Evolutionary conservation across 2,329 filamentous ascomycete genomes (phyloP), one percentile per base, ranked within the genome.

Genomic region (Verticillium nubilum): DNA sequence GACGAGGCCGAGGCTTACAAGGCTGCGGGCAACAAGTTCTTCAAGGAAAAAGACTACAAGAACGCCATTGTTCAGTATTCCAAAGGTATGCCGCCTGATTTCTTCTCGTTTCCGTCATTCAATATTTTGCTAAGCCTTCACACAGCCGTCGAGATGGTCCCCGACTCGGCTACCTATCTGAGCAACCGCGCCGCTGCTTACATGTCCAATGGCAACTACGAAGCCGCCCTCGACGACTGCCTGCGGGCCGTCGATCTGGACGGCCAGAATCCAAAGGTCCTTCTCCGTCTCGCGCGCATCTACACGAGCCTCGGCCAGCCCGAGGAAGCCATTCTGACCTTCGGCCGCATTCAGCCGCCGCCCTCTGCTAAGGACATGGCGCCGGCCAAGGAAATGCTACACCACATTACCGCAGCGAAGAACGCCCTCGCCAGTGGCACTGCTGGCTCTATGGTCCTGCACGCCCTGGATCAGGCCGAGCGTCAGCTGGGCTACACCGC

Each of bases 131-230:
- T 60, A 59, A 62, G 23, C 37, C 25, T 27, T 25, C n/a, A 13
- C 54, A n/a, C 71, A 97, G 95, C 95, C 62, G 90, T 99, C 69
- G 90, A 95, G 67, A 84, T 94, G 63, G 88, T 94, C 69, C 93
- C 93, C 58, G 82, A 87, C 67, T 96, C 93, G 57, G 81, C 93
- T 35, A 96, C 92, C 53, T 98, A 96, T 75, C 84, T 96, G 65
- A 94, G 91, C 73, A 99, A 99, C 80, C 89, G 95, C 69, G 93
- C 95, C 42, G 95, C 95, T 29, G 95, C 95, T 35, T 92, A 91
- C 78, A 97, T 99, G 82, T 91, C 91, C 58, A 91, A 91, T 61
- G 88, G 88, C 66, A 86, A 89, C 69, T 97, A 89, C 72, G 78
- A 83, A 60, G 83, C 89, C 63, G 95, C 95, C 17, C 79, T 98